Base-by-base conservation (phyloP, 2,329 filamentous ascomycete genomes). In the Acephala macrosclerotiorum region DNA sequence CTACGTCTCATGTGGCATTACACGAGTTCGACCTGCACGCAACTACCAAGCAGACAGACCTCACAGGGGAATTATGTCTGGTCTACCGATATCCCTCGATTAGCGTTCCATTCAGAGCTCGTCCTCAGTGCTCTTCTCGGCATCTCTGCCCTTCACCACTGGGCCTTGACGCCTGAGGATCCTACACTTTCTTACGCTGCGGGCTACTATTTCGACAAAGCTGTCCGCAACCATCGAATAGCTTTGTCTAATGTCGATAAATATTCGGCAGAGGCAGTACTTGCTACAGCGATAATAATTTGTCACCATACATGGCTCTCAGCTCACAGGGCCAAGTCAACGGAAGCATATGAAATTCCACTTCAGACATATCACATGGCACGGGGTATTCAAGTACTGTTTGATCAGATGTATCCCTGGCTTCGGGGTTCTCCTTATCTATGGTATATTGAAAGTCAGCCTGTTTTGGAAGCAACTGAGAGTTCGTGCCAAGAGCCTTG, bases 341-440 rank as follows among this genome's bases (percentile, higher is more conserved):
- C 58, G 22, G 62, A 64, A 25, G 33, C 49, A 5, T 70, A 68
- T 45, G 55, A 60, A 29, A 33, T 70, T 35, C 65, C 64, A 18
- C 29, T 70, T n/a, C 61, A 68, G 25, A 67, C 67, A 20, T 71
- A 66, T 35, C 58, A 65, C 29, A 67, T 71, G 64, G 60, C 59
- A 5, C n/a, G 56, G 22, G 66, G 61, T 6, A 56, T 68, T 7
- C 36, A 59, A 33, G 45, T 36, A 4, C 29, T 69, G 14, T 64
- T 62, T 26, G 57, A 66, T 5, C 47, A 67, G 25, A 61, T 69
- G 60, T 66, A 38, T 18, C 66, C 68, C 25, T 60, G 35, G 33
- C 36, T 66, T 1, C 35, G 47, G 45, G 60, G 55, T 4, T 58
- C 55, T 9, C 20, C 35, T 4, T 65, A 66, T 29, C 8, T 64